Base-by-base conservation (phyloP, 1,139 yeast species). In the Protomyces arabidopsidicola region DNA sequence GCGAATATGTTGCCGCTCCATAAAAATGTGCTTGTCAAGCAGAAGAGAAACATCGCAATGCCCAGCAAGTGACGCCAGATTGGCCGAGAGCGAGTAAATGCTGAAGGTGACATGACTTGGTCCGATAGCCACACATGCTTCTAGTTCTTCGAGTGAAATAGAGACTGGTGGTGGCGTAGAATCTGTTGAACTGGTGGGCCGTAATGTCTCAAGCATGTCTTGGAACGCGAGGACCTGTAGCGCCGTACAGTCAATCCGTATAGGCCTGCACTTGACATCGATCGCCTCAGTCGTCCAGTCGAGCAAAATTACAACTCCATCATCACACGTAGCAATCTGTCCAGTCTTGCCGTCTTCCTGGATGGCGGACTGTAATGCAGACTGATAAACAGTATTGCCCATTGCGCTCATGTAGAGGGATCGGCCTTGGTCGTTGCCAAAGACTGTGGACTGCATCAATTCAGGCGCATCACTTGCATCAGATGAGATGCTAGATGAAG, bases 341-440 rank as follows among this genome's bases (percentile, higher is more conserved):
- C 22, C 22, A 4, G 48, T 12, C 48, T 42, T 12, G 16, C 16
- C 42, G 4, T 36, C 42, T 14, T 27, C 31, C 1, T 27, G 31
- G 5, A n/a, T 36, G 18, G 14, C 42, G 9, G 42, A 36, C 42
- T 36, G 31, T 14, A 51, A 14, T 12, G 35, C 53, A 51, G 53
- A 53, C 3, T 53, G 55, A 3, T 36, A n/a, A 22, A 51, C 31
- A n/a, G 53, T 18, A 27, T 27, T 27, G 63, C 22, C 27, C 50
- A 55, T 35, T 12, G 64, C 64, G 36, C 58, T 52, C 55, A 55
- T 45, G 45, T 55, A 61, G 42, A 61, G 27, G 10, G 58, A 52
- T 31, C 48, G 38, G 14, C 48, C 60, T 18, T 55, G 54, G 31
- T 38, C 51, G 6, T 22, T 42, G 16, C 45, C 39, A 16, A 61